phyloP scores from a whole-genome alignment of 2,329 filamentous ascomycete genomes.

The Coleophoma eucalyptorum region DNA sequence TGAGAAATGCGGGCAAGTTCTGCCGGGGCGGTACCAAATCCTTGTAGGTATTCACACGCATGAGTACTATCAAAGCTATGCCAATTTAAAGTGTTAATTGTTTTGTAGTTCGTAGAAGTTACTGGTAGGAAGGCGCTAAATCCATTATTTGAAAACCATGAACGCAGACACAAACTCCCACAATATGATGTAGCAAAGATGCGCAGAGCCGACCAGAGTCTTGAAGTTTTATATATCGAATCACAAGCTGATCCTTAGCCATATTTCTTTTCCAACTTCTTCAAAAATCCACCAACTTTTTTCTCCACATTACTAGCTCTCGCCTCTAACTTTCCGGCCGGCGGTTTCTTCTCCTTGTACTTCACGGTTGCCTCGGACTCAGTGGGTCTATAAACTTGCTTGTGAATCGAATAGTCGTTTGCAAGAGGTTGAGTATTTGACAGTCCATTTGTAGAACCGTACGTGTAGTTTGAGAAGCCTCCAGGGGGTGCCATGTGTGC shows the following conservation, averaged over 20 bases:
- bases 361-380: conserved; percentile 50
- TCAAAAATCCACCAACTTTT: conserved; percentile 67
- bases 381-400: conserved; percentile 66
- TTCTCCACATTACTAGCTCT: conserved; percentile 65
- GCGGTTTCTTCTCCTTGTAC: conserved; percentile 39
- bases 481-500: conserved; percentile 37
- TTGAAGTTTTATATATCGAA: too few species aligned
- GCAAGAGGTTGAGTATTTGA: conserved; percentile 28
- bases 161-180: too few species aligned
- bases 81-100: too few species aligned
- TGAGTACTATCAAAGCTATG: too few species aligned
- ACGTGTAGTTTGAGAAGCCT: conserved; percentile 53
- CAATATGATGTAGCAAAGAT: too few species aligned
- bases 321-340: conserved; percentile 56
- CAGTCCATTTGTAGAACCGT: conserved; percentile 25
- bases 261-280: conserved; percentile 70
- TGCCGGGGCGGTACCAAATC: too few species aligned
- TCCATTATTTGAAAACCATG: too few species aligned
- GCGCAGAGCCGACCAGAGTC: too few species aligned
- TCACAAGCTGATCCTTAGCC: conserved; percentile 12
- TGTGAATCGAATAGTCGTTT: conserved; percentile 57
- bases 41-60: too few species aligned
- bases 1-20: too few species aligned
- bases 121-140: too few species aligned
- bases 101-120: too few species aligned